Evolutionary conservation across 139 green algal genomes (phyloP).

Genomic region (Chlorella sp.): DNA sequence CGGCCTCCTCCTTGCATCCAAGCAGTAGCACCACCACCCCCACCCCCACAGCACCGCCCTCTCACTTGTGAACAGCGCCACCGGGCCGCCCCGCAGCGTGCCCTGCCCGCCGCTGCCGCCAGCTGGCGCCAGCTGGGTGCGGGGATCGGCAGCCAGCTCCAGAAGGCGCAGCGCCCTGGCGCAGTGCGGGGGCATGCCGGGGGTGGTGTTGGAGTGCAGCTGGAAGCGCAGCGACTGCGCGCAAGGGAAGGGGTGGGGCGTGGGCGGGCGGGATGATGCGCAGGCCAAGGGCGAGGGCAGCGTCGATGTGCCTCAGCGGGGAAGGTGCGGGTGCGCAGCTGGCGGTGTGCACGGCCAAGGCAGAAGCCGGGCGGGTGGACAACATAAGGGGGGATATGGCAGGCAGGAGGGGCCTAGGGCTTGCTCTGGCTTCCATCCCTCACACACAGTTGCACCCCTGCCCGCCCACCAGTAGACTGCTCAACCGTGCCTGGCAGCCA

Average conservation of each 20-base stretch:
- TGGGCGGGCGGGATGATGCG: not conserved
- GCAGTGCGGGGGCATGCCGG: too few species aligned
- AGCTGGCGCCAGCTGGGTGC: not conserved
- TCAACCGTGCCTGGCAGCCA: too few species aligned
- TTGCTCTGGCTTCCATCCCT: too few species aligned
- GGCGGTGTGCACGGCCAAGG: not conserved
- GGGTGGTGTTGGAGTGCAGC: not conserved
- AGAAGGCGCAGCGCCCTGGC: not conserved
- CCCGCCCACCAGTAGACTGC: too few species aligned
- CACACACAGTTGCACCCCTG: too few species aligned
- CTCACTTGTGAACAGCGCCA: not conserved
- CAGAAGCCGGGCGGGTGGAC: too few species aligned
- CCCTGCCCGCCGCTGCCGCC: not conserved
- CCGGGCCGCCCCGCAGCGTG: not conserved
- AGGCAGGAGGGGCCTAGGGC: too few species aligned
- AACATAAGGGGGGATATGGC: too few species aligned
- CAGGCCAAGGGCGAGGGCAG: not conserved
- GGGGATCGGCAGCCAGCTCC: constrained; percentile 8
- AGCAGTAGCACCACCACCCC: not conserved
- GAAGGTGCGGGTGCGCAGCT: not conserved
- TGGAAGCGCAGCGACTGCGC: not conserved
- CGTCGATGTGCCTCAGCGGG: not conserved
- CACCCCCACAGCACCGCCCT: too few species aligned
- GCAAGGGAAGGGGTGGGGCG: not conserved
- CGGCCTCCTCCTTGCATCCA: not conserved